A percentile compares a stretch with the other conserved stretches of the same genome.
Conservation (phyloP, 345 rosid genomes). For the Bretschneidera sinensis region DNA sequence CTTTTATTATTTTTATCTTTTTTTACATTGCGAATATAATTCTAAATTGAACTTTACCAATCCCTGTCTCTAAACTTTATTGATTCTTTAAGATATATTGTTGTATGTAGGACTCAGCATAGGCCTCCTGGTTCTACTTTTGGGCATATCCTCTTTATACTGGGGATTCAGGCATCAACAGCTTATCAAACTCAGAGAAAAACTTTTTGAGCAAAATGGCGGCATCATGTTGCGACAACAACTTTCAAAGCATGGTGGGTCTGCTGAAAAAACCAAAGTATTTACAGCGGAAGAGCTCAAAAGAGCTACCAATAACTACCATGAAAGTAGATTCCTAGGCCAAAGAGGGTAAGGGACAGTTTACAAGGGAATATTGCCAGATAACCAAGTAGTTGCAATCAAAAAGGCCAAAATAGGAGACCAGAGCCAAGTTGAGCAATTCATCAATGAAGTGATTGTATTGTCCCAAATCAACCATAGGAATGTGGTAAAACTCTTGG, state of each 20-base stretch:
- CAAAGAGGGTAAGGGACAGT: constrained; percentile 42
- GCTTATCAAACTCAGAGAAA: constrained; percentile 8
- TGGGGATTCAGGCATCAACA: not conserved
- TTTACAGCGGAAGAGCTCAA: constrained; percentile 31
- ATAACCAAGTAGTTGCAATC: constrained; percentile 32
- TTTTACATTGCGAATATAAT: too few species aligned
- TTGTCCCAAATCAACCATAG: constrained; percentile 44
- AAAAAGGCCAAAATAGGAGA: constrained; percentile 40
- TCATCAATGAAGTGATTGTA: constrained; percentile 42
- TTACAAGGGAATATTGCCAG: constrained; percentile 36
- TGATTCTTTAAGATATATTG: not conserved
- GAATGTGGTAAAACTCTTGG: constrained; percentile 39
- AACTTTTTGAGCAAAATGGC: constrained; percentile 17
- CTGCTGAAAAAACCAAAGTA: constrained; percentile 18
- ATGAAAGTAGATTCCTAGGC: constrained; percentile 30
- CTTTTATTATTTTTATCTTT: too few species aligned
- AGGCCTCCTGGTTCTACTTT: constrained; percentile 12
- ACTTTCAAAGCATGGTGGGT: constrained; percentile 6
- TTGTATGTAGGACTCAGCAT: constrained; percentile 2
- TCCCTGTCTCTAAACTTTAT: too few species aligned
- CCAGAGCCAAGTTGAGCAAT: constrained; percentile 36
- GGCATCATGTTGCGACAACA: constrained; percentile 35
- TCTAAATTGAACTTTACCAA: too few species aligned
- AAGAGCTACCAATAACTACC: constrained; percentile 37
- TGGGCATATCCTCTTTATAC: not conserved